phyloP scores from a whole-genome alignment of 169 alveolate genomes.

The Eimeria sp. region DNA sequence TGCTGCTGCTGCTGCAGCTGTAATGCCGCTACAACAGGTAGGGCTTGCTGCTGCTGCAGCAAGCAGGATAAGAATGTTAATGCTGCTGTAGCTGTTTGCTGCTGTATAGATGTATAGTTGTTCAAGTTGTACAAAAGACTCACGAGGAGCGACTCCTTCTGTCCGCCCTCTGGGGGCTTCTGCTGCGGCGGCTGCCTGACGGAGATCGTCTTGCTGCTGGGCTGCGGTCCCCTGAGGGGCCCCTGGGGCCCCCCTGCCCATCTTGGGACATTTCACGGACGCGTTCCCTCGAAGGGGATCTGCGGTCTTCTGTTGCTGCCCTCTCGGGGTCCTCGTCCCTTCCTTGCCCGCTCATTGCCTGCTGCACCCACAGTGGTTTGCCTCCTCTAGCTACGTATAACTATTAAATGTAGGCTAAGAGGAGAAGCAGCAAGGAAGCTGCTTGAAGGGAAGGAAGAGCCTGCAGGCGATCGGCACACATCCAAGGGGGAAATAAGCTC shows the following conservation, averaged over 20 bases:
- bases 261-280: conserved; percentile 35
- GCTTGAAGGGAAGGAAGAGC: too few relatives aligned
- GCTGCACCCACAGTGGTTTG: neutral
- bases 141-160: conserved; percentile 56
- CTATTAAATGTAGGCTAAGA: too few relatives aligned
- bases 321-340: conserved; percentile 55
- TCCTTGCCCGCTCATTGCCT: conserved; percentile 35
- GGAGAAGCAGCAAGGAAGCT: too few relatives aligned
- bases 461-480: too few relatives aligned
- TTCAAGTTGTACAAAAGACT: neutral
- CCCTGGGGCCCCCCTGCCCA: conserved; percentile 40
- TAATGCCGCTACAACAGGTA: too few relatives aligned
- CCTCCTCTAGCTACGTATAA: too few relatives aligned
- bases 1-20: too few relatives aligned
- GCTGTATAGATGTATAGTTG: neutral
- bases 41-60: too few relatives aligned
- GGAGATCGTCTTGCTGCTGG: conserved; percentile 6
- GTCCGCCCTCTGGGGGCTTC: conserved; percentile 28
- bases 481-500: too few relatives aligned
- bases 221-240: conserved; percentile 45
- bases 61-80: too few relatives aligned
- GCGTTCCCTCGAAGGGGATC: conserved; percentile 33
- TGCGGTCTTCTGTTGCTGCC: conserved; percentile 26
- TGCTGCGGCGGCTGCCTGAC: conserved; percentile 55
- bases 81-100: too few relatives aligned